Evolutionary conservation across 768 basidiomycete species (phyloP).

Genomic region (Agaricus subrufescens): DNA sequence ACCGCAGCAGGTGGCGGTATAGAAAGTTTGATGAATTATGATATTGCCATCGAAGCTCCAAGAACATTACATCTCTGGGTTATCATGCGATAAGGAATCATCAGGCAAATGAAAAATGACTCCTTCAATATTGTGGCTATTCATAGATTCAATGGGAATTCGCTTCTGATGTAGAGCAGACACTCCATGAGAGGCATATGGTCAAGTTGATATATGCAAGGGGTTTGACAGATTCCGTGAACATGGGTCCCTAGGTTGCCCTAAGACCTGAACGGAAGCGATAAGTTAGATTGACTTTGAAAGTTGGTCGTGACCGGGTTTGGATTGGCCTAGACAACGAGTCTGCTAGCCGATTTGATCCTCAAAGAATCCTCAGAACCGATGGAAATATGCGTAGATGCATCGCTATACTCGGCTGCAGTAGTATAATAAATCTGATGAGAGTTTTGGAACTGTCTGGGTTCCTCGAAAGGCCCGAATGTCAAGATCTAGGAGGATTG

Average conservation of each 20-base stretch:
- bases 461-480: not conserved
- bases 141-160: not conserved
- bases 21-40: slow-evolving; percentile 4
- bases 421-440: not conserved
- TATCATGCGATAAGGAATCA: slow-evolving; percentile 7
- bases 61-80: slow-evolving; percentile 3
- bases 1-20: not conserved
- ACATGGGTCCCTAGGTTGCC: not conserved
- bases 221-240: not conserved
- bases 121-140: not conserved
- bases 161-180: not conserved
- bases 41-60: not conserved
- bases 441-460: not conserved
- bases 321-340: not conserved
- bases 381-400: not conserved
- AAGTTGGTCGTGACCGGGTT: not conserved
- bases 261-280: not conserved
- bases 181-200: not conserved
- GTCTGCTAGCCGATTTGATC: not conserved
- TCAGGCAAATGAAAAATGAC: not conserved
- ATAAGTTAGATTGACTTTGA: not conserved
- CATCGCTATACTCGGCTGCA: not conserved
- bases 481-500: not conserved
- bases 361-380: not conserved
- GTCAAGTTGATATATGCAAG: not conserved